Percentiles rank a stretch among this genome's conserved stretches.
phyloP scores from a whole-genome alignment of 106 monocot species.

The Posidonia australis region DNA sequence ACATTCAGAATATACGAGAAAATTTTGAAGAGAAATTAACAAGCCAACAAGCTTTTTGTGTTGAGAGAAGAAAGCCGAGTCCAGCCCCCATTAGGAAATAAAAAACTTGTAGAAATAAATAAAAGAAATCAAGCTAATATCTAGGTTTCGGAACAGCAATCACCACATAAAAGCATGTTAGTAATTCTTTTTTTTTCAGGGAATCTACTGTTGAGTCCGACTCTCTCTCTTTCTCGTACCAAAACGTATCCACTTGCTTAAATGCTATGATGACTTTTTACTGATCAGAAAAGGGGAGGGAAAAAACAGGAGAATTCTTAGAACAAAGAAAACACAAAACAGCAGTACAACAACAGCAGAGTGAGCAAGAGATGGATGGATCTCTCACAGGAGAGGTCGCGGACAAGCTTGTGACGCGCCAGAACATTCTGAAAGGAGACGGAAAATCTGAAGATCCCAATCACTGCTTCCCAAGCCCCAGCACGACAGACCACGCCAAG shows the following conservation, averaged over 20 bases:
- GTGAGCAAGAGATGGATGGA: neutral
- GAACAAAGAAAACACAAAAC: neutral
- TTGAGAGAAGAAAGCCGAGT: neutral
- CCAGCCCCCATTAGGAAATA: neutral
- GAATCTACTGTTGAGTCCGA: too few relatives aligned
- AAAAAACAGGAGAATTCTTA: neutral
- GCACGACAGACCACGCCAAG: too few relatives aligned
- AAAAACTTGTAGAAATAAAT: neutral
- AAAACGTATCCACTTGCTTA: too few relatives aligned
- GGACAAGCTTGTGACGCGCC: neutral
- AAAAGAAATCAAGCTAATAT: neutral
- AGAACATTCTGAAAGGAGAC: neutral
- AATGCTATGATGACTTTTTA: too few relatives aligned
- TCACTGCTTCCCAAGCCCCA: too few relatives aligned
- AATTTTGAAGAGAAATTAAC: neutral
- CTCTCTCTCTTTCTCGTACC: too few relatives aligned
- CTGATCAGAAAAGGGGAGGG: too few relatives aligned
- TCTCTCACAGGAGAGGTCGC: neutral
- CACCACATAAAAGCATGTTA: too few relatives aligned
- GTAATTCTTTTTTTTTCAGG: too few relatives aligned
- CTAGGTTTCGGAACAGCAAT: too few relatives aligned
- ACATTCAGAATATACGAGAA: neutral
- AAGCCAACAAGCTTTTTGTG: neutral
- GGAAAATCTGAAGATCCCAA: neutral
- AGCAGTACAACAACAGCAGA: neutral